A percentile compares a stretch with the other conserved stretches of the same genome.
These are phyloP conservation scores for Jacaranda mimosifolia DNA, from an alignment of 257 asterid species.

Conservation along the genomic window DNA sequence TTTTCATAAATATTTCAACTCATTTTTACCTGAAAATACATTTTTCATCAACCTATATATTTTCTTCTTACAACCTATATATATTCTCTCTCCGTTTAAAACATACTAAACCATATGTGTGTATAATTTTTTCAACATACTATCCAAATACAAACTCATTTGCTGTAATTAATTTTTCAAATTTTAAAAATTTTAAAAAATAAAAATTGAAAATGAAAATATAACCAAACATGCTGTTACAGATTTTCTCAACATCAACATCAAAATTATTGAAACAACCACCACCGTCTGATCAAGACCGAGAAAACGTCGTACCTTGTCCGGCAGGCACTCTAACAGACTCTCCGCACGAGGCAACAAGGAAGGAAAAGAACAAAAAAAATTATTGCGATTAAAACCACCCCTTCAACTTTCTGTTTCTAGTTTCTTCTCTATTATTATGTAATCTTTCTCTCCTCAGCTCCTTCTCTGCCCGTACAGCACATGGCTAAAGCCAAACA, in stretches of 20 bases:
- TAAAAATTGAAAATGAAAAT: too few relatives aligned
- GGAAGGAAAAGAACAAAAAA: neutral
- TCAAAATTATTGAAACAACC: neutral
- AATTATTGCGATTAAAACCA: slow-evolving; percentile 13
- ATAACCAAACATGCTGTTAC: too few relatives aligned
- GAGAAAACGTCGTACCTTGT: neutral
- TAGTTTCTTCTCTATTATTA: slow-evolving; percentile 33
- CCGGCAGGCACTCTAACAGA: slow-evolving; percentile 29
- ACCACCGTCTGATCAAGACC: slow-evolving; percentile 30
- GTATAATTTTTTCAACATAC: too few relatives aligned
- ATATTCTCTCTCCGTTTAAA: too few relatives aligned
- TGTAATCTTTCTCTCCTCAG: slow-evolving; percentile 44
- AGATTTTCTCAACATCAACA: neutral
- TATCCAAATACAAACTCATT: too few relatives aligned
- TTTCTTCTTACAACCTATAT: too few relatives aligned
- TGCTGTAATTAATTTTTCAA: too few relatives aligned
- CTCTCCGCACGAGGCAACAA: neutral
- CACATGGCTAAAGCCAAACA: slow-evolving; percentile 77
- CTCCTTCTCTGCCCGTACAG: slow-evolving; percentile 45
- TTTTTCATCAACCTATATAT: too few relatives aligned
- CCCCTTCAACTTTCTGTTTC: slow-evolving; percentile 36
- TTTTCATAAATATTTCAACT: too few relatives aligned
- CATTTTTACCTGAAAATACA: too few relatives aligned
- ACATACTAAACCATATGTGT: too few relatives aligned
- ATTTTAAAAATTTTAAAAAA: too few relatives aligned